phyloP scores from a whole-genome alignment of 768 basidiomycete species.

The Trametes gibbosa region DNA sequence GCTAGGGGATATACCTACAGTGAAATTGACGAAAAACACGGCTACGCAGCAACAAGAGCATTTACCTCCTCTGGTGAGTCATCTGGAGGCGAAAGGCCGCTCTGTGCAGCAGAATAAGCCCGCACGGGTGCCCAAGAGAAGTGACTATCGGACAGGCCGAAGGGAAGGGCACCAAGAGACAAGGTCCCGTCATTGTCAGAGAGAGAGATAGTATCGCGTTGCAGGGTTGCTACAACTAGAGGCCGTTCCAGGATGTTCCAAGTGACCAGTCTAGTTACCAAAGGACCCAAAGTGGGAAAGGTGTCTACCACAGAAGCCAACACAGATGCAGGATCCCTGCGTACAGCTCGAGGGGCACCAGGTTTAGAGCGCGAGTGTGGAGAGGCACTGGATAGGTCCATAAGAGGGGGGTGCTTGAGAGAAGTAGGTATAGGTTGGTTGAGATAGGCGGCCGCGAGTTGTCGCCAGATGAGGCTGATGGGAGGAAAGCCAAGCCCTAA shows the following conservation, averaged over 20 bases:
- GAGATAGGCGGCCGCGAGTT: constrained; percentile 20
- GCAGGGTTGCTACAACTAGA: constrained; percentile 50
- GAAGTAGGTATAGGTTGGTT: background rate
- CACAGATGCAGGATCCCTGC: background rate
- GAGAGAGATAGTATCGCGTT: constrained; percentile 66
- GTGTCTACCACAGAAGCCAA: constrained; percentile 21
- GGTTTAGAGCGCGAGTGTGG: constrained; percentile 9
- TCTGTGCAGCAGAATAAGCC: constrained; percentile 47
- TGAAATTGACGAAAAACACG: background rate
- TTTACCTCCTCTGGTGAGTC: constrained; percentile 60
- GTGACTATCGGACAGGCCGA: constrained; percentile 41
- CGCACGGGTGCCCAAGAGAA: constrained; percentile 69
- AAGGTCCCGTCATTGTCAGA: constrained; percentile 66
- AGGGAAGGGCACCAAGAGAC: constrained; percentile 65
- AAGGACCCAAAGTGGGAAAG: constrained; percentile 33
- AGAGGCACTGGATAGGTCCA: background rate
- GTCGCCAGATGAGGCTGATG: constrained; percentile 37
- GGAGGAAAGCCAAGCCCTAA: constrained; percentile 74
- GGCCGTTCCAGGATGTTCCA: constrained; percentile 42
- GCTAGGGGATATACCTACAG: constrained; percentile 30
- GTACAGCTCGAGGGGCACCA: constrained; percentile 1
- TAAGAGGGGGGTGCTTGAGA: background rate
- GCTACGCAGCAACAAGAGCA: background rate
- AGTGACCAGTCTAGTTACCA: constrained; percentile 33
- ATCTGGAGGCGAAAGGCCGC: constrained; percentile 53